Percentiles rank a stretch among this genome's conserved stretches.
These are phyloP conservation scores for Suhomyces sp. DNA, from an alignment of 805 yeast genomes.

Conservation along the genomic window DNA sequence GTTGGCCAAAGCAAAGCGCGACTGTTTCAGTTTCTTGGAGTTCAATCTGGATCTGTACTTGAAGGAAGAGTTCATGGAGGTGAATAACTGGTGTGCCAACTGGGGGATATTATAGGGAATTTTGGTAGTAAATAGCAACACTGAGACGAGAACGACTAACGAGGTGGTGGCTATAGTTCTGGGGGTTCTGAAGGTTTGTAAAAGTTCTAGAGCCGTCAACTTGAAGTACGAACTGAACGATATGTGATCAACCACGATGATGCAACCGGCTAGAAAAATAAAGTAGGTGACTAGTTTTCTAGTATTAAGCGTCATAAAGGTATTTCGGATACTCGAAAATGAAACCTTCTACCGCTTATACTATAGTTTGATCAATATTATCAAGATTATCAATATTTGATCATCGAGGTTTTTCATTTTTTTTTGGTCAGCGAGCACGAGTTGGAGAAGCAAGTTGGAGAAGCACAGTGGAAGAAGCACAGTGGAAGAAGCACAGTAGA, in stretches of 20 bases:
- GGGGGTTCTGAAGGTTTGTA: background rate
- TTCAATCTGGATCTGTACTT: conserved; percentile 5
- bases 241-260: background rate
- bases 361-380: background rate
- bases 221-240: background rate
- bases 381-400: background rate
- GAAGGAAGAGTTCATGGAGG: conserved; percentile 8
- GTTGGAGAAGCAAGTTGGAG: too few relatives aligned
- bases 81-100: conserved; percentile 1
- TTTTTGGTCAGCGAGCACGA: background rate
- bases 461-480: too few relatives aligned
- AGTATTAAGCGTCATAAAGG: background rate
- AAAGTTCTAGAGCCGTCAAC: background rate
- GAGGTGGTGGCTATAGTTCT: conserved; percentile 2
- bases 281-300: background rate
- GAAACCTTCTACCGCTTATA: background rate
- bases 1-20: conserved; percentile 44
- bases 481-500: too few relatives aligned
- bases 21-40: conserved; percentile 20
- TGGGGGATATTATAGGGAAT: conserved; percentile 3
- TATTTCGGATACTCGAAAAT: background rate
- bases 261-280: background rate
- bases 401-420: background rate
- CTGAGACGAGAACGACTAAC: conserved; percentile 1
- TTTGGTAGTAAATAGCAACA: background rate